Base-by-base conservation (phyloP, 805 yeast species). In the Tetrapisispora phaffii region DNA sequence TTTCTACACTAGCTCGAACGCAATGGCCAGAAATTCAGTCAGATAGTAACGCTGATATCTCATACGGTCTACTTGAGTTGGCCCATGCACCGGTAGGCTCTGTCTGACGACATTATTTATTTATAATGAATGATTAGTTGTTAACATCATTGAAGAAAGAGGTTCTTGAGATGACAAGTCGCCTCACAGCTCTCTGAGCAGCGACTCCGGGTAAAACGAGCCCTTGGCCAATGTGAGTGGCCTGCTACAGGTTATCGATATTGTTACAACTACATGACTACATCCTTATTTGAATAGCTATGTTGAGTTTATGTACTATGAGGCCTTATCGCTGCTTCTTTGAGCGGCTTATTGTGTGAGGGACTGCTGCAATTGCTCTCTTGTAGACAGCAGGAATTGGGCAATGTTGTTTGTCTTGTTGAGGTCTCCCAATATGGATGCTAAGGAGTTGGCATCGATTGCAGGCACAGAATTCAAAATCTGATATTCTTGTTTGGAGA, bases 401-500 rank as follows among this genome's bases (percentile, higher is more conserved):
- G 41, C 15, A 4, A 42, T 42, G 16, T 42, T 38, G 23, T 42
- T 42, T 9, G 45, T 17, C 7, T 7, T 15, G 28, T 36, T 42
- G 7, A 42, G 17, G 2, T 42, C 24, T 3, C 5, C 19, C 17
- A 8, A 7, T 8, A 36, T 19, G 2, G 23, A 21, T 4, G 17
- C 10, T 8, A n/a, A 13, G 5, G 26, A 15, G 3, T 26, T n/a
- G 2, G 12, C 20, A 24, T 23, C 12, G 15, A 78, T 45, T 9
- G 36, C 47, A 0, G 84, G 83, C 10, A 44, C 47, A 12, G 73
- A 59, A 8, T 59, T 52, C 0, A 61, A 51, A 2, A 77, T 59
- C 26, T 58, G 58, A 49, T 72, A 74, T 6, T 58, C 56, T 6
- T 69, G 70, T 0, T 62, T 68, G 3, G 73, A 62, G 6, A 80